These are phyloP conservation scores for Hondaea fermentalgiana DNA, from an alignment of 108 stramenopile genomes.

Conservation along the genomic window DNA sequence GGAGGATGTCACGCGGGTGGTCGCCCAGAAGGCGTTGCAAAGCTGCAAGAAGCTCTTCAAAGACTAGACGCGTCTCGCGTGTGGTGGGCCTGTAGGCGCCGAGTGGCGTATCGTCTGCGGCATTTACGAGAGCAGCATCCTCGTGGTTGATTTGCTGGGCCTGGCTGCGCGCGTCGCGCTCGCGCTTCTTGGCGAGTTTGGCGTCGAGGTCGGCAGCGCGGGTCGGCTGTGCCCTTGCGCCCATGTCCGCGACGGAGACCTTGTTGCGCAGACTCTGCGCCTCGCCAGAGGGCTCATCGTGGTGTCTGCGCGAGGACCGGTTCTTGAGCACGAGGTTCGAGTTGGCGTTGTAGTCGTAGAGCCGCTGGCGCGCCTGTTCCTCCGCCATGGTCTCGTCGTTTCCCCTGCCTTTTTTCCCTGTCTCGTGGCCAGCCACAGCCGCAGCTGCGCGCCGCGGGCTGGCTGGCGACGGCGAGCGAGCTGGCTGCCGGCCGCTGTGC, in stretches of 20 bases:
- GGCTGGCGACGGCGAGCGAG: too few relatives aligned
- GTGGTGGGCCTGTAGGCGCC: slow-evolving; percentile 62
- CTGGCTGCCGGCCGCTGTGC: too few relatives aligned
- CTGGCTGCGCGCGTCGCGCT: background rate
- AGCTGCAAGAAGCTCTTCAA: slow-evolving; percentile 62
- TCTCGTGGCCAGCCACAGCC: too few relatives aligned
- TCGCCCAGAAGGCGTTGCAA: slow-evolving; percentile 60
- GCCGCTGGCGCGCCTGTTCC: slow-evolving; percentile 23
- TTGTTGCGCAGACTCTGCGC: background rate
- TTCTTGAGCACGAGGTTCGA: slow-evolving; percentile 21
- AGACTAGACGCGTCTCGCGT: slow-evolving; percentile 54
- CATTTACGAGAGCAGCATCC: background rate
- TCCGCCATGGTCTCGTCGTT: slow-evolving; percentile 25
- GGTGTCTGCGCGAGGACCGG: background rate
- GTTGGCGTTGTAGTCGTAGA: slow-evolving; percentile 29
- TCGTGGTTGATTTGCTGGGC: background rate
- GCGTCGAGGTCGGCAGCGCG: background rate
- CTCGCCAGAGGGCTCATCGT: slow-evolving; percentile 1
- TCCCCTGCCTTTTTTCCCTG: too few relatives aligned
- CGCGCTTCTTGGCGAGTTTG: slow-evolving; percentile 1
- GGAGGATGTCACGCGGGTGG: slow-evolving; percentile 74
- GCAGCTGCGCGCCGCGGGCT: too few relatives aligned
- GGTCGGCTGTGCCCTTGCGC: background rate
- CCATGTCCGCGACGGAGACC: background rate
- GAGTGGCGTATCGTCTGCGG: background rate